A percentile compares a stretch with the other conserved stretches of the same genome.
These are phyloP conservation scores for Crithidia acanthocephali DNA, from an alignment of 208 protist species.

Conservation along the genomic window DNA sequence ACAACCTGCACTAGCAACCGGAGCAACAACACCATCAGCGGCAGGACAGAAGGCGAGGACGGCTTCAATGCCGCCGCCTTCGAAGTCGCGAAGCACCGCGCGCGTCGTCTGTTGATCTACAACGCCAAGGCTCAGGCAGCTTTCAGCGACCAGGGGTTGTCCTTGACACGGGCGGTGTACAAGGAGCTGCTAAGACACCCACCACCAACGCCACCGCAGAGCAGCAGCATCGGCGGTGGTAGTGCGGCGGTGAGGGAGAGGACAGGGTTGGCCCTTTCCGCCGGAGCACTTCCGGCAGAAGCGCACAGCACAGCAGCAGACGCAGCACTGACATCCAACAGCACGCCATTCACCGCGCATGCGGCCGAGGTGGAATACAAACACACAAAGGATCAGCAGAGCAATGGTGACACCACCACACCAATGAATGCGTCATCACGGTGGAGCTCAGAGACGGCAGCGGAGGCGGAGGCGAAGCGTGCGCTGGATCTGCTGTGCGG, in stretches of 20 bases:
- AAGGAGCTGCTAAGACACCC: background rate
- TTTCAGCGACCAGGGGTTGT: constrained; percentile 4
- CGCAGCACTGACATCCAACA: too few relatives aligned
- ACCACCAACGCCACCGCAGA: background rate
- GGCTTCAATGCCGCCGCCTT: constrained; percentile 10
- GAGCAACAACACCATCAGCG: background rate
- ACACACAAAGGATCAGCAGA: too few relatives aligned
- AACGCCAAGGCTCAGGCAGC: constrained; percentile 26
- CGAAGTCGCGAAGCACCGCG: constrained; percentile 14
- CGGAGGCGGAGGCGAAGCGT: constrained; percentile 30
- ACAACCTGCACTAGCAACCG: background rate
- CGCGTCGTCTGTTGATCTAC: constrained; percentile 20
- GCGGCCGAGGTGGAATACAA: too few relatives aligned
- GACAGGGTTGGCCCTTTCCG: too few relatives aligned
- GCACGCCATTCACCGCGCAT: too few relatives aligned
- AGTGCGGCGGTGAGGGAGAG: too few relatives aligned
- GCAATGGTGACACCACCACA: too few relatives aligned
- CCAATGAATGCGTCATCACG: too few relatives aligned
- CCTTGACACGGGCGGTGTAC: constrained; percentile 20
- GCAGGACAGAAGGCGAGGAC: background rate
- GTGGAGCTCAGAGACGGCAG: constrained; percentile 3
- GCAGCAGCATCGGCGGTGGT: too few relatives aligned
- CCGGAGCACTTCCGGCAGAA: too few relatives aligned
- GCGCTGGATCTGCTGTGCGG: constrained; percentile 44
- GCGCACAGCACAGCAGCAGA: too few relatives aligned